phyloP scores from a whole-genome alignment of 331 rosid genomes.

The Ulmus americana region DNA sequence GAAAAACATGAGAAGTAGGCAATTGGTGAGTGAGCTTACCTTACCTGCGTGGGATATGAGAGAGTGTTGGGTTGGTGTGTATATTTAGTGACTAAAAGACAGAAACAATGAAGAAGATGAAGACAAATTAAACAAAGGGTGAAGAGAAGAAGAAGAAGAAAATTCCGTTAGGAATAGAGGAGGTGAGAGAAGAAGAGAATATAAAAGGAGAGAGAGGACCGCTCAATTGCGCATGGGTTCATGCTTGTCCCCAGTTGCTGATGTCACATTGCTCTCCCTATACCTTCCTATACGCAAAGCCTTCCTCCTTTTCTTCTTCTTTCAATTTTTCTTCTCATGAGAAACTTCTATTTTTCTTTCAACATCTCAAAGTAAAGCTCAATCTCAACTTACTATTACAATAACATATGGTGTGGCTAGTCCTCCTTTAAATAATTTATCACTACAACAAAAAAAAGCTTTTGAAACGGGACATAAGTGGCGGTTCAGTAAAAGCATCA shows the following conservation, averaged over 20 bases:
- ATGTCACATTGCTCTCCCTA: conserved; percentile 53
- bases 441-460: no score
- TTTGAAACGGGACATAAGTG: no score
- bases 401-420: no score
- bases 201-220: conserved; percentile 54
- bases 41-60: conserved; percentile 28
- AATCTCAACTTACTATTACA: no score
- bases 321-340: background rate
- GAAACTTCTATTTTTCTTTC: background rate
- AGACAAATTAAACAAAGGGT: conserved; percentile 20
- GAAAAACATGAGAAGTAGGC: no score
- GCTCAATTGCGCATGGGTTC: conserved; percentile 84
- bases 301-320: background rate
- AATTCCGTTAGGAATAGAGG: conserved; percentile 29
- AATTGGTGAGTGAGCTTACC: conserved; percentile 3
- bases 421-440: no score
- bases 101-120: conserved; percentile 37
- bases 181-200: conserved; percentile 32
- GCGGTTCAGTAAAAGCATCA: no score
- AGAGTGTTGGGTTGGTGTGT: background rate
- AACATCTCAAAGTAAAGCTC: background rate
- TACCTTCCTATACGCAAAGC: conserved; percentile 2
- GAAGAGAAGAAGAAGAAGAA: conserved; percentile 11
- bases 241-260: conserved; percentile 60
- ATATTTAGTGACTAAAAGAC: conserved; percentile 24